phyloP scores from a whole-genome alignment of 495 filamentous ascomycete species.

The Neurospora tetraspora region DNA sequence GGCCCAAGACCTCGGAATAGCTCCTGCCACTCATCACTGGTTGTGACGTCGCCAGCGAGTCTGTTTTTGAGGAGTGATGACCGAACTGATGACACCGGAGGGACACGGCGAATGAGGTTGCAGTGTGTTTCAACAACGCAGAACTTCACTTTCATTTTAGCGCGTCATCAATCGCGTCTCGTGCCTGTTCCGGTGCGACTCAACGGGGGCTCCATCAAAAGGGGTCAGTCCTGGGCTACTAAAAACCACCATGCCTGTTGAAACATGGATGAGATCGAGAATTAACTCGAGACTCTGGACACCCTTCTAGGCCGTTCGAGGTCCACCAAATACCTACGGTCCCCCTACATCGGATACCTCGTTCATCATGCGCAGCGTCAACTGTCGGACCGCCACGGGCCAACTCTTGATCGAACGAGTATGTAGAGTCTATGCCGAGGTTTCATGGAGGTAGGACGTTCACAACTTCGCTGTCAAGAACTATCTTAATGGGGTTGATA shows the following conservation, averaged over 20 bases:
- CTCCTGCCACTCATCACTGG: not conserved
- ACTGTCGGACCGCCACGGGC: not conserved
- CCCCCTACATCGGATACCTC: not conserved
- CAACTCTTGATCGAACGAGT: not conserved
- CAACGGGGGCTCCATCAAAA: not conserved
- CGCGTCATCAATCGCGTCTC: not conserved
- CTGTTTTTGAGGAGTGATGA: not conserved
- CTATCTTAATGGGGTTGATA: not conserved
- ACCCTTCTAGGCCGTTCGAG: not conserved
- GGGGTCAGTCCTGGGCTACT: not conserved
- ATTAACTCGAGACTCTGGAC: not conserved
- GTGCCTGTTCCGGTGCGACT: not conserved
- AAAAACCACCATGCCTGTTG: not conserved
- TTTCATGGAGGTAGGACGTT: not conserved
- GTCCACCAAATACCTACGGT: not conserved
- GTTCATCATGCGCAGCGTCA: not conserved
- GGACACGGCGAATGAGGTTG: not conserved
- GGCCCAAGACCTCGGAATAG: constrained; percentile 7
- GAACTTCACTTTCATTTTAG: not conserved
- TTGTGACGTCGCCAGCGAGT: not conserved
- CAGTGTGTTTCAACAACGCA: not conserved
- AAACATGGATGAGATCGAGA: not conserved
- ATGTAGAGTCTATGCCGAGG: not conserved
- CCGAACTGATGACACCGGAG: not conserved
- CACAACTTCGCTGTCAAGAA: not conserved